These are phyloP conservation scores for Candida mattraensis DNA, from an alignment of 805 yeast species.

Conservation along the genomic window DNA sequence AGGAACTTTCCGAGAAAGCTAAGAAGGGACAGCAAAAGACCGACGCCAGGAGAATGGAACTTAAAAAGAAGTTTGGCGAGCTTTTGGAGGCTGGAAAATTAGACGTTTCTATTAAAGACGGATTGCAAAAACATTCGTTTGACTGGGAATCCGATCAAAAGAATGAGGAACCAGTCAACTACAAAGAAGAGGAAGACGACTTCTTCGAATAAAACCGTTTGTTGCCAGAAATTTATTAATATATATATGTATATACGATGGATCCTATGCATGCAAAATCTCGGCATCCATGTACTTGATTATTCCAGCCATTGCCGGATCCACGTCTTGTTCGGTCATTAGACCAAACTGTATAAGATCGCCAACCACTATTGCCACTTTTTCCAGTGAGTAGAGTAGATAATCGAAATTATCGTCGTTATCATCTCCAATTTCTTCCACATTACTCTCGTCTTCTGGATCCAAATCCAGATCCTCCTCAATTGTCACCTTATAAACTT, in stretches of 20 bases:
- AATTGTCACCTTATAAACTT: slow-evolving; percentile 39
- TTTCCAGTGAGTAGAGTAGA: slow-evolving; percentile 70
- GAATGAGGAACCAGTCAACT: slow-evolving; percentile 2
- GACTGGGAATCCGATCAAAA: too few relatives aligned
- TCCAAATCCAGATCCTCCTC: slow-evolving; percentile 30
- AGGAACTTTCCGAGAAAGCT: slow-evolving; percentile 36
- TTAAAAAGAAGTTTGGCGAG: slow-evolving; percentile 52
- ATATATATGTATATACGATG: slow-evolving; percentile 4
- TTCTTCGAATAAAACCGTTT: slow-evolving; percentile 31
- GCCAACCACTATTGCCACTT: slow-evolving; percentile 69
- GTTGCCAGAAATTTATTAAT: too few relatives aligned
- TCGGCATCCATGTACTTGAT: slow-evolving; percentile 45
- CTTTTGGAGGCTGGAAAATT: slow-evolving; percentile 53
- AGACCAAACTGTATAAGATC: slow-evolving; percentile 68
- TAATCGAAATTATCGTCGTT: slow-evolving; percentile 73
- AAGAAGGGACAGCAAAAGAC: slow-evolving; percentile 45
- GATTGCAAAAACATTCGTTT: slow-evolving; percentile 33
- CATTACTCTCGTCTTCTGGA: slow-evolving; percentile 29
- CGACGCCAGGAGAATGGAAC: slow-evolving; percentile 43
- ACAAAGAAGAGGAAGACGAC: slow-evolving; percentile 32
- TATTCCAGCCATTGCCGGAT: slow-evolving; percentile 32
- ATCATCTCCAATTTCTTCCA: slow-evolving; percentile 29
- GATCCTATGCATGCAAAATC: slow-evolving; percentile 17
- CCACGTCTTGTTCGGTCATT: slow-evolving; percentile 33
- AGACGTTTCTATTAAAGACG: slow-evolving; percentile 51